Evolutionary conservation across 2,329 filamentous ascomycete species (phyloP).

Genomic region (Calonectria henricotiae): DNA sequence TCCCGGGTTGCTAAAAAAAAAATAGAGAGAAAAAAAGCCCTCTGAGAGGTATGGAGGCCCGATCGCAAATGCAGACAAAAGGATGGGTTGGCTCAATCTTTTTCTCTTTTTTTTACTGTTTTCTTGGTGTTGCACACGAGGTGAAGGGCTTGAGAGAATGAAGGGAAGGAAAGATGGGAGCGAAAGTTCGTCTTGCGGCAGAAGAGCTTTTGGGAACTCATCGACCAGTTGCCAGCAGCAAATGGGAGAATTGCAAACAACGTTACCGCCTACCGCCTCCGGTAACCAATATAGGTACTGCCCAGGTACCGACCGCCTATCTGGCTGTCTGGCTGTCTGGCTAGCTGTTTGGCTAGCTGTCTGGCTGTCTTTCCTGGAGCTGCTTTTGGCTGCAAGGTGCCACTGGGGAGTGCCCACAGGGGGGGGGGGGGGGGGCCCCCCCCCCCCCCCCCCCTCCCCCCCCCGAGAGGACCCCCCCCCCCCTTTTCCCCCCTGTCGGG

Average conservation of each 20-base stretch:
- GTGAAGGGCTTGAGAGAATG: constrained; percentile 37
- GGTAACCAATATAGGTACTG: constrained; percentile 22
- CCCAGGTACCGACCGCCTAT: constrained; percentile 26
- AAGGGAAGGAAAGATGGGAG: constrained; percentile 34
- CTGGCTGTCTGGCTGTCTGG: not conserved
- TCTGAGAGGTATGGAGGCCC: constrained; percentile 34
- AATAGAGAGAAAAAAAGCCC: constrained; percentile 21
- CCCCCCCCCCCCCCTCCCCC: too few species aligned
- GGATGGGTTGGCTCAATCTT: constrained; percentile 12
- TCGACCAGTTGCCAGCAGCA: constrained; percentile 11
- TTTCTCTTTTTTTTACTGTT: constrained; percentile 30
- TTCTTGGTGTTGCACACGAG: constrained; percentile 32
- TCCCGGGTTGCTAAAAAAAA: constrained; percentile 34
- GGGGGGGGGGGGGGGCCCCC: constrained; percentile 79
- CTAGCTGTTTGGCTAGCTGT: not conserved
- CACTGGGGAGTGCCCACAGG: constrained; percentile 21
- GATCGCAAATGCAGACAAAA: constrained; percentile 46
- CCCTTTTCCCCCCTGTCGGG: too few species aligned
- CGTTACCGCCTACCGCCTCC: constrained; percentile 22
- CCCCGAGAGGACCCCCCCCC: too few species aligned
- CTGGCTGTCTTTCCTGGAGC: constrained; percentile 7
- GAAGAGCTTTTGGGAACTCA: constrained; percentile 23
- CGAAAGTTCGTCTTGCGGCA: constrained; percentile 28
- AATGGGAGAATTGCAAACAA: constrained; percentile 23
- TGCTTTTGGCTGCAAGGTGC: constrained; percentile 26